Base-by-base conservation (phyloP, 345 rosid species). In the Linum trigynum region DNA sequence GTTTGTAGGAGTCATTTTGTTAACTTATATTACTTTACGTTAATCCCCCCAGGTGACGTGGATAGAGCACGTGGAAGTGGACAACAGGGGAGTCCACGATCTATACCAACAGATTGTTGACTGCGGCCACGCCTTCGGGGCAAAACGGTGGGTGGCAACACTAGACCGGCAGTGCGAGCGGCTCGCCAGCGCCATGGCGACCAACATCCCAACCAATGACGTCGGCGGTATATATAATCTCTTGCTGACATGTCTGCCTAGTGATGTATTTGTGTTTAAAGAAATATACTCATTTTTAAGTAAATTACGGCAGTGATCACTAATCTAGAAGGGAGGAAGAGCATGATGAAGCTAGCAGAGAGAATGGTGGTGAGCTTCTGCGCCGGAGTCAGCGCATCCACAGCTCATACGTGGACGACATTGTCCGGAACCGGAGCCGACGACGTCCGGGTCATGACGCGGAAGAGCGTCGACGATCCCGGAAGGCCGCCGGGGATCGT, bases 11-110 rank as follows among this genome's bases (percentile, higher is more conserved):
- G 32, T 23, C 32, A 23, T 23, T 23, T 23, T 23, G 32, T 23
- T 23, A 23, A 23, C 32, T 23, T 23, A 23, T 23, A 23, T 23
- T 23, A 23, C 0, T 23, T 51, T 42, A 38, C 8, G 15, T 48
- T 59, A 57, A 39, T 37, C 8, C 12, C 39, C 36, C 39, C 67
- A 91, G 99, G 94, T 95, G 37, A 89, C 84, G 1, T 95, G 99
- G 99, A 80, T 95, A 45, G 99, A 95, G 68, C 82, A 91, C 78
- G 88, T 91, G 32, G 98, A 95, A 71, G 94, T 86, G 48, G 94
- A 91, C 69, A 96, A 91, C 56, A 74, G 85, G 68, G 89, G 80
- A 16, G 83, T 79, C 56, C 86, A 87, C 63, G 65, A 63, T 71
- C 68, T 87, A 12, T 95, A 78, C 82, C 82, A 77, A 80, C 83